Conservation (phyloP, 805 yeast species). For the Saturnispora quitensis region DNA sequence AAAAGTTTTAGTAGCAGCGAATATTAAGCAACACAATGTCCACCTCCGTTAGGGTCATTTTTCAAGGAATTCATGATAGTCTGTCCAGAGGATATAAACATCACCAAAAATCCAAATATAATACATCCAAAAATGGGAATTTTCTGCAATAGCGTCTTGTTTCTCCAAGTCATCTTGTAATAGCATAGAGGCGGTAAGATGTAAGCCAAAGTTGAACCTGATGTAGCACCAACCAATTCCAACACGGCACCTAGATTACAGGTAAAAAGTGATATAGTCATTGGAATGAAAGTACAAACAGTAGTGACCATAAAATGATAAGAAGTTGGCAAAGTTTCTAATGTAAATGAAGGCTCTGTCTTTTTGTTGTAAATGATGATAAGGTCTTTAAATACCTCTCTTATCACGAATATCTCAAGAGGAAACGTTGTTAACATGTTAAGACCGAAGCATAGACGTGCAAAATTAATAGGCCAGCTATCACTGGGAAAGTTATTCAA, state of each 20-base stretch:
- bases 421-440: conserved; percentile 93
- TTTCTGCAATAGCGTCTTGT: conserved; percentile 34
- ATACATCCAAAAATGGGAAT: conserved; percentile 54
- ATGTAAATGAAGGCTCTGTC: conserved; percentile 11
- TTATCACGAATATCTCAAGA: conserved; percentile 77
- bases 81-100: conserved; percentile 74
- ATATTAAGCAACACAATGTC: conserved; percentile 36
- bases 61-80: conserved; percentile 44
- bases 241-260: conserved; percentile 85
- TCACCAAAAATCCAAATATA: conserved; percentile 63
- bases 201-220: conserved; percentile 89
- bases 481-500: conserved; percentile 76
- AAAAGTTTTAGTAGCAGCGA: background rate
- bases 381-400: conserved; percentile 76
- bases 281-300: conserved; percentile 52
- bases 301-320: conserved; percentile 63
- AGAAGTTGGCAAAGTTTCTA: conserved; percentile 26
- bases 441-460: conserved; percentile 83
- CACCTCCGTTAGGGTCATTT: conserved; percentile 29
- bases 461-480: conserved; percentile 71
- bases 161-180: conserved; percentile 48
- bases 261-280: conserved; percentile 68
- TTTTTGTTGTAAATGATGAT: conserved; percentile 24
- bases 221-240: conserved; percentile 86
- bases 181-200: conserved; percentile 84